phyloP scores from a whole-genome alignment of 73 alveolate genomes.

The Paramecium primaurelia region DNA sequence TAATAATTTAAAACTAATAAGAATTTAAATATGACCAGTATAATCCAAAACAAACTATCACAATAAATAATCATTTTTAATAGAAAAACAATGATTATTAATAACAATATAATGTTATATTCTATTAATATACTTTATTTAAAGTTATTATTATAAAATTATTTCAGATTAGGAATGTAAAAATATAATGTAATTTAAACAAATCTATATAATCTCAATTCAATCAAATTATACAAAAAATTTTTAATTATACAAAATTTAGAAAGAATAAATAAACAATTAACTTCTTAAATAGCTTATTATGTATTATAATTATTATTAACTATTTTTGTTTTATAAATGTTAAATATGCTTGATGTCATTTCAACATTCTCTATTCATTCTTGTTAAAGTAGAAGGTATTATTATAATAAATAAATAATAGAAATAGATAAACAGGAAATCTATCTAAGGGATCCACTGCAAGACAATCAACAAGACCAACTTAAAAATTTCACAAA shows the following conservation, averaged over 20 bases:
- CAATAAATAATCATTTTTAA: too few relatives aligned
- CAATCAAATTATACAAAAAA: too few relatives aligned
- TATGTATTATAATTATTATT: neutral
- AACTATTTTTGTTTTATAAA: neutral
- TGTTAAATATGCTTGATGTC: neutral
- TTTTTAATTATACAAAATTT: too few relatives aligned
- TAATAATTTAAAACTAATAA: too few relatives aligned
- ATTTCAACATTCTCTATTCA: neutral
- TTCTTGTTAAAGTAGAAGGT: constrained; percentile 19
- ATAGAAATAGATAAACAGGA: neutral
- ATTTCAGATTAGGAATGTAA: neutral
- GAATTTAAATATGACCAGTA: neutral
- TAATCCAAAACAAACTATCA: neutral
- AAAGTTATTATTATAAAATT: too few relatives aligned
- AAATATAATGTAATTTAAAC: too few relatives aligned
- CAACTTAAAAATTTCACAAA: neutral
- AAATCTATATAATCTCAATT: too few relatives aligned
- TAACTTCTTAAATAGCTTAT: too few relatives aligned
- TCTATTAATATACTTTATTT: neutral
- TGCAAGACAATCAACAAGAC: neutral
- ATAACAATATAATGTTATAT: too few relatives aligned
- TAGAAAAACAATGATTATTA: neutral
- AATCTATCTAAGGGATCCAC: neutral
- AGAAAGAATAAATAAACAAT: too few relatives aligned
- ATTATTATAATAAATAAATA: neutral